Conservation (phyloP, 805 yeast species). For the Kodamaea jinghongensis region DNA sequence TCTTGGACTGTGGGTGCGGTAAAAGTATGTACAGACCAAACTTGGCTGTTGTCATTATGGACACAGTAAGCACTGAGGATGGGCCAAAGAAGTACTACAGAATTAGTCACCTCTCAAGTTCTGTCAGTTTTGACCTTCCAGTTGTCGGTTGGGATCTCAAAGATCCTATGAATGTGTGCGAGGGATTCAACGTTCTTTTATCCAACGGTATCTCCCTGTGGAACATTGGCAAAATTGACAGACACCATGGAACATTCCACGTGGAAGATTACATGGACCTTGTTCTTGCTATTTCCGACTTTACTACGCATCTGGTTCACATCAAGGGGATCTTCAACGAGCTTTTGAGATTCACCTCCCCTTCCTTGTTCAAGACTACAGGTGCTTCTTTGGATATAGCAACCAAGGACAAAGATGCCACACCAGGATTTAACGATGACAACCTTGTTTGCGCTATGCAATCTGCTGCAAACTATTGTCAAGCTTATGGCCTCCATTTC, state of each 20-base stretch:
- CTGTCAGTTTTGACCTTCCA: slow-evolving; percentile 27
- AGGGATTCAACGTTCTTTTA: slow-evolving; percentile 39
- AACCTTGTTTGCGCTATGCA: slow-evolving; percentile 14
- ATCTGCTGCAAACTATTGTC: slow-evolving; percentile 12
- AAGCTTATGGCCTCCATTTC: no score
- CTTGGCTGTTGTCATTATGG: slow-evolving; percentile 23
- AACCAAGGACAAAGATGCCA: neutral
- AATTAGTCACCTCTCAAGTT: slow-evolving; percentile 29
- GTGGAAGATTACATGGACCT: slow-evolving; percentile 16
- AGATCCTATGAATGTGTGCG: slow-evolving; percentile 24
- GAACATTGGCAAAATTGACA: slow-evolving; percentile 15
- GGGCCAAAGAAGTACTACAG: slow-evolving; percentile 15
- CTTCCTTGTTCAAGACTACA: no score
- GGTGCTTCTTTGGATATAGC: neutral
- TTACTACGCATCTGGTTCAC: slow-evolving; percentile 16
- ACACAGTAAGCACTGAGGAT: slow-evolving; percentile 1
- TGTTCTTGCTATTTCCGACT: slow-evolving; percentile 17
- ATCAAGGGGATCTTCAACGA: slow-evolving; percentile 16
- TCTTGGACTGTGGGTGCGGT: slow-evolving; percentile 40
- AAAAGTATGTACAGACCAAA: slow-evolving; percentile 39
- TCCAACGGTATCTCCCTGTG: slow-evolving; percentile 46
- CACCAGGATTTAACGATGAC: slow-evolving; percentile 12
- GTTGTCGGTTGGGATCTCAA: slow-evolving; percentile 25
- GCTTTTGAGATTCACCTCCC: slow-evolving; percentile 4
- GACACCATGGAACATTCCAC: slow-evolving; percentile 7